These are phyloP conservation scores for Trichophyton verrucosum DNA, from an alignment of 2,329 filamentous ascomycete species.

Conservation along the genomic window DNA sequence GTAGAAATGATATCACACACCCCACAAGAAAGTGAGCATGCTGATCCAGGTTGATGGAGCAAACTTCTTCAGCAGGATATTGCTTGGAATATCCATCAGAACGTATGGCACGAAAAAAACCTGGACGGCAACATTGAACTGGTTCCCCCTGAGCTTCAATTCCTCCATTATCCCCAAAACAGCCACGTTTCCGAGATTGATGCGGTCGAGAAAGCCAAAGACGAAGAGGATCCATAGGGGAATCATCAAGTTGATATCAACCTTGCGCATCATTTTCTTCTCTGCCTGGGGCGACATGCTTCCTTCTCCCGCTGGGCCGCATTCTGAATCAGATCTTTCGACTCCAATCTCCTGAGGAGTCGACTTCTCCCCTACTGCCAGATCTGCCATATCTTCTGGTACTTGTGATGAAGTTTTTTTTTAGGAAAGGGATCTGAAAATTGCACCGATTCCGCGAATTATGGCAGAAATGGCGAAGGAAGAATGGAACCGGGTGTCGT, in stretches of 20 bases:
- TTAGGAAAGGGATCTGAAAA: not conserved
- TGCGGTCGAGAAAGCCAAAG: conserved; percentile 14
- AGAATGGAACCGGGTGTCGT: not conserved
- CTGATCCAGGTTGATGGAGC: not conserved
- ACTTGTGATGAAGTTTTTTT: not conserved
- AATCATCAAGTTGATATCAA: conserved; percentile 17
- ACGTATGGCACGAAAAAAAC: conserved; percentile 23
- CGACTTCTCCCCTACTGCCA: conserved; percentile 2
- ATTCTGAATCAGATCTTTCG: conserved; percentile 6
- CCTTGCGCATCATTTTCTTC: conserved; percentile 14
- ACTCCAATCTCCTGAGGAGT: not conserved
- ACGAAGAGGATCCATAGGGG: conserved; percentile 16
- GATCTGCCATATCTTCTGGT: not conserved
- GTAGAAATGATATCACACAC: not conserved
- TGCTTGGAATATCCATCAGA: conserved; percentile 19
- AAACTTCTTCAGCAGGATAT: conserved; percentile 19
- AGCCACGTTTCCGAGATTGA: conserved; percentile 15
- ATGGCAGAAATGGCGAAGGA: not conserved
- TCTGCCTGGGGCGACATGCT: not conserved
- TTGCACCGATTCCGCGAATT: not conserved
- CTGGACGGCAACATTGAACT: conserved; percentile 28
- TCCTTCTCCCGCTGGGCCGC: not conserved
- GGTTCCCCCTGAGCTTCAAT: conserved; percentile 15
- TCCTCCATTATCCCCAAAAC: conserved; percentile 16
- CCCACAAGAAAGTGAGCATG: not conserved